Conservation (phyloP, 169 alveolate genomes). For the Plasmodium vivax region DNA sequence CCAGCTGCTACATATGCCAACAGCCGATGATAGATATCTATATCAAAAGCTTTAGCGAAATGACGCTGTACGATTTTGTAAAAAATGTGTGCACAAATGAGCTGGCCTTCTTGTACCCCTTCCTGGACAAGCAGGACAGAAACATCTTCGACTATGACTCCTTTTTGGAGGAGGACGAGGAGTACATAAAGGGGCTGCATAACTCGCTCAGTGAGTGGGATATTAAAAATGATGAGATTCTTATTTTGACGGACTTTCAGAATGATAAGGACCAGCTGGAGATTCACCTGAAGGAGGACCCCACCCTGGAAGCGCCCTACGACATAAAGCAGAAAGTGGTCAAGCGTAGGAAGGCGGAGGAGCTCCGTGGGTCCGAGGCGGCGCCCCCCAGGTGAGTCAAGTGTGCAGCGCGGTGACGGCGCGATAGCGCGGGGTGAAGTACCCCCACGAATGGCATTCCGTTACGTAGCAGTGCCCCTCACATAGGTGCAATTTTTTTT, state of each 20-base stretch:
- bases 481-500: not conserved
- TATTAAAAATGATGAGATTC: constrained; percentile 51
- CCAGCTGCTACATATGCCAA: constrained; percentile 78
- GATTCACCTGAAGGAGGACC: constrained; percentile 60
- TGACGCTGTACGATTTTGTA: constrained; percentile 75
- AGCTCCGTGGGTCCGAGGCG: not conserved
- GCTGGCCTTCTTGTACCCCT: constrained; percentile 48
- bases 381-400: not conserved
- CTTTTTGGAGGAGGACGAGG: constrained; percentile 53
- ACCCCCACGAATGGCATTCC: not conserved
- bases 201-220: constrained; percentile 40
- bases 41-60: constrained; percentile 64
- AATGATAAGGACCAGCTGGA: constrained; percentile 60
- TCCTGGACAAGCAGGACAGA: constrained; percentile 61
- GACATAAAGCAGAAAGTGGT: constrained; percentile 29
- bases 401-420: not conserved
- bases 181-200: constrained; percentile 35
- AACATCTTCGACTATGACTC: constrained; percentile 66
- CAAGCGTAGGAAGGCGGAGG: constrained; percentile 16
- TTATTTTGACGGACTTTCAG: constrained; percentile 60
- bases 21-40: constrained; percentile 74
- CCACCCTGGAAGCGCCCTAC: constrained; percentile 5
- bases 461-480: not conserved
- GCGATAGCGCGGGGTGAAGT: not conserved
- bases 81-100: constrained; percentile 62